Base-by-base conservation (phyloP, 164 flowering plant genomes). In the Macadamia integrifolia region DNA sequence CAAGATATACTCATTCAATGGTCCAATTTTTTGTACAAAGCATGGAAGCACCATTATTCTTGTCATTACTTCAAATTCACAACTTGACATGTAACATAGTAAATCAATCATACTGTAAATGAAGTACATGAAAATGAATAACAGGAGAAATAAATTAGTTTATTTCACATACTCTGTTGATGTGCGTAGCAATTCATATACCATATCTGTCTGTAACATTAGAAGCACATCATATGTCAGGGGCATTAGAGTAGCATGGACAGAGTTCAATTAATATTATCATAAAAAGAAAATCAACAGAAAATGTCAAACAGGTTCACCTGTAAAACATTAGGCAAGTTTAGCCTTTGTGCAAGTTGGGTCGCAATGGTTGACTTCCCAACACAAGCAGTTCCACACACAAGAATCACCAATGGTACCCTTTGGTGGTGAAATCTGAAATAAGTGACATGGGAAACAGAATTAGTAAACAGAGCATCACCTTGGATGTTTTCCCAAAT, bases 341-440 rank as follows among this genome's bases (percentile, higher is more conserved):
- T 94, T 59, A 92, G 81, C 73, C 98, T 86, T 60, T 94, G 99
- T 31, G 99, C 99, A 71, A 94, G 95, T 71, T 94, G 99, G 61
- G 99, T 94, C 57, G 99, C 99, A 79, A 94, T 89, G 60, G 98
- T 94, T 61, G 98, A 92, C 80, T 94, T 94, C 60, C 99, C 99
- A 76, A 86, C 81, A 81, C 98, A 92, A 13, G 99, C 98, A 74
- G 99, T 92, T 66, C 99, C 99, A 80, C 99, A 90, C 1, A 94
- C 98, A 82, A 94, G 97, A 69, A 94, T 88, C 44, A 94, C 96
- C 75, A 94, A 70, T 23, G 99, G 99, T 50, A 94, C 99, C 71
- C 99, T 83, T 73, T 88, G 97, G 82, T 94, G 99, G 72, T 94
- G 99, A 82, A 94, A 94, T 78, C 99, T 94, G 62, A 65, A 73